Conservation (phyloP, 2,329 filamentous ascomycete genomes). For the Cercospora zeae-maydis region DNA sequence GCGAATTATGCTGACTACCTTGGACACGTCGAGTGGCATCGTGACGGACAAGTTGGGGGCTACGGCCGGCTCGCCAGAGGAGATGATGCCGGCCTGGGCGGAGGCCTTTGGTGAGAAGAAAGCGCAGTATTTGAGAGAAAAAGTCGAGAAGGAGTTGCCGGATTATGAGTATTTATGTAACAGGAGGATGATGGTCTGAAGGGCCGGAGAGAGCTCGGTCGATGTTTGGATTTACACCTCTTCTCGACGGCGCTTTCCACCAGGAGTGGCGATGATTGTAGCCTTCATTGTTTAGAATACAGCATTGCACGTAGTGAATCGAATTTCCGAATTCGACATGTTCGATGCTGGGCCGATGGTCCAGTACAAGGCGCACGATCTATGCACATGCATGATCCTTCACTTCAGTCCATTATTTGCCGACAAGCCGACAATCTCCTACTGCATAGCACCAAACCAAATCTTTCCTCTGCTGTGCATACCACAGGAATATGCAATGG, state of each 20-base stretch:
- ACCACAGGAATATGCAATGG: too few relatives aligned
- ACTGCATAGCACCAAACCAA: neutral
- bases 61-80: neutral
- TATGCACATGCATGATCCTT: too few relatives aligned
- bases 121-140: neutral
- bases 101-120: constrained; percentile 2
- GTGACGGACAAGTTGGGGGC: neutral
- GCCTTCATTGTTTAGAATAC: too few relatives aligned
- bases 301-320: neutral
- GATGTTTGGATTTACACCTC: too few relatives aligned
- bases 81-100: constrained; percentile 5
- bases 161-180: constrained; percentile 11
- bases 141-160: neutral
- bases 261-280: too few relatives aligned
- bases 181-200: constrained; percentile 3
- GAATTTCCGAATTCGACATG: neutral
- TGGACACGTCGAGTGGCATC: constrained; percentile 6
- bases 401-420: neutral
- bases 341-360: too few relatives aligned
- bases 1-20: neutral
- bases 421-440: neutral
- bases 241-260: neutral
- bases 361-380: too few relatives aligned
- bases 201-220: neutral
- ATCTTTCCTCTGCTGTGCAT: neutral